Evolutionary conservation across 768 basidiomycete species (phyloP), one percentile per base, ranked within the genome.

Genomic region (Rhodosporidiobolus sp.): DNA sequence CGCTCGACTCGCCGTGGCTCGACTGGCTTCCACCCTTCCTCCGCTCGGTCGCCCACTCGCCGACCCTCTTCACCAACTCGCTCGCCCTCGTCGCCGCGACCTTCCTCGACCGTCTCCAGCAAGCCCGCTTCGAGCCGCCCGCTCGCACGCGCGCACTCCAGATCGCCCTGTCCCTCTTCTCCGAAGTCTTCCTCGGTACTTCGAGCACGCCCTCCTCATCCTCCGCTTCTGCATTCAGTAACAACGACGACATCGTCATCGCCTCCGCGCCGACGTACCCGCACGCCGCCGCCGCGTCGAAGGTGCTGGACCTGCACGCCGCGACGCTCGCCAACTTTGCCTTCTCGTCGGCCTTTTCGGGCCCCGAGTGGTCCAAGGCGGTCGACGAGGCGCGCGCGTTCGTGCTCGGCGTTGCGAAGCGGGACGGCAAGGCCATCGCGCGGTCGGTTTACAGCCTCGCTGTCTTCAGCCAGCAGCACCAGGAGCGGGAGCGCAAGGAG

Each of bases 21-120:
- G 83, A 26, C 90, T 90, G 90, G 87, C 89, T 77, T 80, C 83
- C 56, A 85, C 88, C 71, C 87, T 86, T 78, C 80, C 92, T 59
- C 80, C 83, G 62, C 86, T 88, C n/a, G 78, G 89, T 59, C 83
- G 83, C 75, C 80, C 84, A 70, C 30, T 73, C 71, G 26, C 81
- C 82, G 52, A 77, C 82, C 35, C 81, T 83, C 38, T 89, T 84
- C 79, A 83, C 82, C n/a, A 87, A 89, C 63, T 84, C 89, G n/a
- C 82, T 94, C 45, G 88, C 89, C 14, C 88, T 87, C 79, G 84
- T 89, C 49, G 82, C 87, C 22, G 87, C 88, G 72, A 89, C 91
- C 71, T 84, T 93, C 63, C 90, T 88, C 79, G 90, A 90, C 78
- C 88, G 91, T 74, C 81, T 90, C 28, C 92, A 94, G 78, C 90